phyloP scores from a whole-genome alignment of 495 filamentous ascomycete species.

The Cetradonia linearis region DNA sequence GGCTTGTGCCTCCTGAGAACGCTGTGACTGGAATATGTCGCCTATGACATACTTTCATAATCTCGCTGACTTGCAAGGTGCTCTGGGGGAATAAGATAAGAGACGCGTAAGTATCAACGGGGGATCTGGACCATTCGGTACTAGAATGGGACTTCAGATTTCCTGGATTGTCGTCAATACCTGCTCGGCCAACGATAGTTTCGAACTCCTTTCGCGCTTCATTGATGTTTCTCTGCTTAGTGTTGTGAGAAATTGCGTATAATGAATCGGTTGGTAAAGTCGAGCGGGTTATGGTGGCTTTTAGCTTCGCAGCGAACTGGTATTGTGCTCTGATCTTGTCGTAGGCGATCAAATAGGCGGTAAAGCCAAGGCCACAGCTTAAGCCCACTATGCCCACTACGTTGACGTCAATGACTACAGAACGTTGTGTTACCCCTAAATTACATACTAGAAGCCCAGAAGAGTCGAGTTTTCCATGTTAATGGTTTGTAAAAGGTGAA shows the following conservation, averaged over 20 bases:
- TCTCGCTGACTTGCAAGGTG: conserved; percentile 46
- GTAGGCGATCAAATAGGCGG: too few species aligned
- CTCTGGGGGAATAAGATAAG: conserved; percentile 41
- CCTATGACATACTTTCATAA: conserved; percentile 55
- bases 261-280: neutral
- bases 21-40: conserved; percentile 53
- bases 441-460: neutral
- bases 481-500: neutral
- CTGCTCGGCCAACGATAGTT: conserved; percentile 6
- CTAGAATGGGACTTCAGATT: conserved; percentile 13
- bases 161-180: conserved; percentile 6
- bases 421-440: neutral
- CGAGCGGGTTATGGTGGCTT: neutral
- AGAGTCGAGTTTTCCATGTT: neutral
- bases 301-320: too few species aligned
- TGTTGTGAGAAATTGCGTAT: neutral
- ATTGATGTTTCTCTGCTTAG: conserved; percentile 11
- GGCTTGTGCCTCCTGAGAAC: conserved; percentile 53
- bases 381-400: neutral
- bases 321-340: too few species aligned
- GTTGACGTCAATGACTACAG: neutral
- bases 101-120: neutral
- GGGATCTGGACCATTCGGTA: conserved; percentile 17
- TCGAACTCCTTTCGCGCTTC: conserved; percentile 15
- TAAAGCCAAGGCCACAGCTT: neutral